These are phyloP conservation scores for Aspergillus melleus DNA, from an alignment of 2,329 filamentous ascomycete genomes.

Conservation along the genomic window DNA sequence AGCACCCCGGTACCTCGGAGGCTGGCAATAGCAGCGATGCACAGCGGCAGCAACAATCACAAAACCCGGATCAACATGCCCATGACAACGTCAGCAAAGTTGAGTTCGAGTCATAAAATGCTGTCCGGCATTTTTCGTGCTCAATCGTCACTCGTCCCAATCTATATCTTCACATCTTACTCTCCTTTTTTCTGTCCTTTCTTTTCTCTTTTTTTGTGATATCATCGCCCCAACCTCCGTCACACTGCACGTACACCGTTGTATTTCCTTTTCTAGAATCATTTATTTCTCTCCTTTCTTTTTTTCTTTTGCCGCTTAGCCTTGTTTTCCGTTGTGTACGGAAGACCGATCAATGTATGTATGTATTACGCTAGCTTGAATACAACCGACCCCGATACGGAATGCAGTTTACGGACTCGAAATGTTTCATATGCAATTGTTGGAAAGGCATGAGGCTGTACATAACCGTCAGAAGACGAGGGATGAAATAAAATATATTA, in stretches of 20 bases:
- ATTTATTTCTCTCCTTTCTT: neutral
- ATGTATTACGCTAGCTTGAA: constrained; percentile 6
- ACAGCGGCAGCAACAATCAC: constrained; percentile 1
- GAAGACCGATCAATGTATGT: constrained; percentile 1
- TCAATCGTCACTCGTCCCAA: neutral
- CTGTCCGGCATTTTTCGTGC: neutral
- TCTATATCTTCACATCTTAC: no score
- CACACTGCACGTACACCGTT: neutral
- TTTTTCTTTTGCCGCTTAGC: neutral
- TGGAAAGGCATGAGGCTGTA: neutral
- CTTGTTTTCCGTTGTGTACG: neutral
- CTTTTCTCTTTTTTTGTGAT: neutral
- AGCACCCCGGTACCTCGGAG: constrained; percentile 2
- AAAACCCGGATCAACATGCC: constrained; percentile 20
- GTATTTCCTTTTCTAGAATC: neutral
- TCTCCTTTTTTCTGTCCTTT: neutral
- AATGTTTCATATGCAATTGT: neutral
- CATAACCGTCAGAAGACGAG: neutral
- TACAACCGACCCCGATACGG: neutral
- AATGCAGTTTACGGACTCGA: no score
- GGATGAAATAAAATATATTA: neutral
- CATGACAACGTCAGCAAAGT: constrained; percentile 37
- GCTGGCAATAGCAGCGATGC: constrained; percentile 9
- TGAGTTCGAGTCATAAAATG: constrained; percentile 36
- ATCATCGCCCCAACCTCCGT: neutral